Evolutionary conservation across 73 alveolate genomes (phyloP), one percentile per base, ranked within the genome.

Genomic region (Stentor coeruleus): DNA sequence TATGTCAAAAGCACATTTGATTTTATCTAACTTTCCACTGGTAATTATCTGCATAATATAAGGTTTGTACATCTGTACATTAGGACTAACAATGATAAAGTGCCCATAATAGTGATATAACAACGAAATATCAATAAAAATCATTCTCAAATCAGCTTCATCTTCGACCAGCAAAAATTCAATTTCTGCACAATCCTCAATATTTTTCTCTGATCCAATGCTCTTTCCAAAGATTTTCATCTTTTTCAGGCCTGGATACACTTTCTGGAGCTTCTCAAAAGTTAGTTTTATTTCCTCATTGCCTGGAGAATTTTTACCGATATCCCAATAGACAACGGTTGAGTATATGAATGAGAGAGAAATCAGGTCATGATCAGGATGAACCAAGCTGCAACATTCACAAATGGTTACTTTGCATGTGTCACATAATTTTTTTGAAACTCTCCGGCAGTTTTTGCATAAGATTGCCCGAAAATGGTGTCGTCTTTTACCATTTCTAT

Each of bases 401-500:
- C 79, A 66, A 66, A 33, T 20, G 33, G 36, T 20, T 20, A 33
- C 39, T 20, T 26, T 15, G 2, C 79, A 66, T 20, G 79, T 66
- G 1, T 40, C n/a, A 31, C 79, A 66, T 33, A 20, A 28, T 26
- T 26, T 26, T 26, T 66, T 26, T 20, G 79, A 20, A 20, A 66
- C 79, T 11, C n/a, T 20, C 37, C 33, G n/a, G 79, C 79, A 66
- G 36, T 20, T 20, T 26, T 33, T 66, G 41, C 79, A 66, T 20
- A 66, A 28, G 1, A 35, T 3, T 11, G 20, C 38, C 74, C 84
- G 81, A 35, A 39, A 35, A 74, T 84, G 90, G 57, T 76, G 31
- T 58, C 28, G 38, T 77, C 93, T 77, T 40, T 88, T 89, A 0
- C 90, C 93, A 42, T 84, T 84, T 31, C 82, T 84, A 73, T 88